Evolutionary conservation across 2,329 filamentous ascomycete genomes (phyloP).

Genomic region (Botrytis deweyae): DNA sequence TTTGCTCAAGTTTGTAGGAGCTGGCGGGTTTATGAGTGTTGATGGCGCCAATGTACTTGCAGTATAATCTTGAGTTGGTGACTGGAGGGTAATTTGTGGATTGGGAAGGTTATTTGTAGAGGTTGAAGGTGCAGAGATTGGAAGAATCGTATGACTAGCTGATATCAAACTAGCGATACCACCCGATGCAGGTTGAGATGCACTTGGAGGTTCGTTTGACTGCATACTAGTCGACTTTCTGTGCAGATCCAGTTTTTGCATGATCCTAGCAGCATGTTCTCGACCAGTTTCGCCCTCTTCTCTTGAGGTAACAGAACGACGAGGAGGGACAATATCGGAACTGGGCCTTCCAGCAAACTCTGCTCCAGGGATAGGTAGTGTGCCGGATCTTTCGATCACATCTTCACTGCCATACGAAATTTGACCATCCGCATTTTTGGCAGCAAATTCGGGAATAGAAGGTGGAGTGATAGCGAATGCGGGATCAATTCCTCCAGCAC

Average conservation of each 20-base stretch:
- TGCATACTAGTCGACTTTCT: conserved; percentile 61
- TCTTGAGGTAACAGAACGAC: conserved; percentile 55
- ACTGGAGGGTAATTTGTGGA: conserved; percentile 41
- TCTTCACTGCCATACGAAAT: conserved; percentile 48
- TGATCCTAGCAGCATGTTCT: conserved; percentile 83
- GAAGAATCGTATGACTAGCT: conserved; percentile 76
- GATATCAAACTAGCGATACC: conserved; percentile 86
- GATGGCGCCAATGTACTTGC: conserved; percentile 72
- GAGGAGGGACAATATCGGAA: conserved; percentile 64
- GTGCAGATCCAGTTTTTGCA: conserved; percentile 88
- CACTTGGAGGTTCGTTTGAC: conserved; percentile 43
- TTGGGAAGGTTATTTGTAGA: conserved; percentile 37
- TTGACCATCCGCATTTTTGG: conserved; percentile 70
- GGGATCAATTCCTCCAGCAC: conserved; percentile 58
- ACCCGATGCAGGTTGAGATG: conserved; percentile 43
- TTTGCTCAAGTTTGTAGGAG: conserved; percentile 82
- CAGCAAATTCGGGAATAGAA: conserved; percentile 85
- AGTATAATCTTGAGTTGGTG: conserved; percentile 45
- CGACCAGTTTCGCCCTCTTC: conserved; percentile 73
- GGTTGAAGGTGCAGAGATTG: conserved; percentile 51
- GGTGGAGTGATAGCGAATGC: conserved; percentile 93
- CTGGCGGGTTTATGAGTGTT: conserved; percentile 80
- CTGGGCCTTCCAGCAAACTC: conserved; percentile 64
- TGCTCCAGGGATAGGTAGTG: conserved; percentile 62
- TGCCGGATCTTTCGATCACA: conserved; percentile 59